phyloP scores from a whole-genome alignment of 805 yeast species.

The Candida nanaspora region DNA sequence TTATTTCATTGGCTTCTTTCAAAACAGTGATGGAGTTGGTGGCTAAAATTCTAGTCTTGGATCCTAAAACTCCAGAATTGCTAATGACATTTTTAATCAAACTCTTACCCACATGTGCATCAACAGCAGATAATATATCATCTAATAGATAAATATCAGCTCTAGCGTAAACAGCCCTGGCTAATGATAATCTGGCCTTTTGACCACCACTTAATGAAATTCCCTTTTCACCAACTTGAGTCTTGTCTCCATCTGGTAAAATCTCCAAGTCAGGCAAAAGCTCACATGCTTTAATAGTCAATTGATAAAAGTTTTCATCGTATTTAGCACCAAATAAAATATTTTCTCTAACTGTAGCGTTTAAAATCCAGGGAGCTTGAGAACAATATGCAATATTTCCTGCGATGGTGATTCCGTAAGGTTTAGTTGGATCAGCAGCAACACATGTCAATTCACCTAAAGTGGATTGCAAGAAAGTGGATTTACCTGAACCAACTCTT shows the following conservation, averaged over 20 bases:
- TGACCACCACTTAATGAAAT: constrained; percentile 96
- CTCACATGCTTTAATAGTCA: constrained; percentile 85
- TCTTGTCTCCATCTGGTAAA: constrained; percentile 83
- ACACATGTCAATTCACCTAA: constrained; percentile 46
- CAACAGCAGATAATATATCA: constrained; percentile 94
- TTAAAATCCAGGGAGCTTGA: constrained; percentile 92
- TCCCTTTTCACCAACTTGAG: constrained; percentile 96
- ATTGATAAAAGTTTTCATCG: constrained; percentile 75
- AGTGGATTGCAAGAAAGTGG: constrained; percentile 47
- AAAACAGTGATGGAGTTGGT: constrained; percentile 53
- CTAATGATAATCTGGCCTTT: constrained; percentile 89
- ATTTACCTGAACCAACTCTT: constrained; percentile 62
- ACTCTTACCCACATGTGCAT: constrained; percentile 91
- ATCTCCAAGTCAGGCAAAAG: constrained; percentile 68
- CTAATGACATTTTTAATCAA: constrained; percentile 54
- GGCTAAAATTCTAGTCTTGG: constrained; percentile 48
- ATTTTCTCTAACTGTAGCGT: constrained; percentile 87
- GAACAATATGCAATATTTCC: constrained; percentile 56
- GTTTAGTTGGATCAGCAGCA: constrained; percentile 19
- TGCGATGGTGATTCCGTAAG: constrained; percentile 17
- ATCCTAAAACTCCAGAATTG: constrained; percentile 37
- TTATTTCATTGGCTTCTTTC: constrained; percentile 52
- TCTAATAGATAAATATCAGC: constrained; percentile 89
- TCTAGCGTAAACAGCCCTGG: constrained; percentile 92
- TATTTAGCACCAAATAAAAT: constrained; percentile 82